Base-by-base conservation (phyloP, 495 filamentous ascomycete species). In the Acidomyces sp. region DNA sequence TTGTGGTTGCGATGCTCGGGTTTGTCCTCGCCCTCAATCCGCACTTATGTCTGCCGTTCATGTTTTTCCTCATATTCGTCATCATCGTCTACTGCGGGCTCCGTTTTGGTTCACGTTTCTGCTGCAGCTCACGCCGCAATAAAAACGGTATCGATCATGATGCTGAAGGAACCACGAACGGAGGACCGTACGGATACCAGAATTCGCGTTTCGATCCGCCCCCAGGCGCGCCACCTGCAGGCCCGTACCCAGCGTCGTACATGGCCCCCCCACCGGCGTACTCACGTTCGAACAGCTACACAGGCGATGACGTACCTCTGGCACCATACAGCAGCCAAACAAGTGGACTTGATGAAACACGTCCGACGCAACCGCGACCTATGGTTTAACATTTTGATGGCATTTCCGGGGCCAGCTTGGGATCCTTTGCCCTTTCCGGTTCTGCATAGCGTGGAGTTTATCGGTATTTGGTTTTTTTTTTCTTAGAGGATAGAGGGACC, bases 1-100 rank as follows among this genome's bases (percentile, higher is more conserved):
- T 72, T 15, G 40, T 62, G 13, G 72, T 74, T 45, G 72, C 63
- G 19, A 66, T 64, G 45, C 53, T 70, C 19, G 58, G 58, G 12
- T 58, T 61, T 49, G 34, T 29, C 10, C 49, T 61, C 43, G 44
- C 54, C n/a, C 43, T 37, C 23, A 42, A 45, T 13, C 34, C 34
- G 12, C 42, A 25, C 25, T 28, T 45, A 17, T 38, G 22, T n/a
- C 23, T 45, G 4, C 42, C 42, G 12, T 45, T 22, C 34, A n/a
- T 31, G 9, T 11, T 45, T 19, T 7, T 45, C 24, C 3, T 45
- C 3, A 2, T 45, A 2, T n/a, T 45, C 3, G 13, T 38, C 5
- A 25, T 18, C 23, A 38, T 45, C 34, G 16, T 45, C 34, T 45
- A 31, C 34, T 1, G 29, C 18, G 6, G 2, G 11, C 11, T 45